Evolutionary conservation across 352 stramenopile genomes (phyloP).

Genomic region (Saprolegnia parasitica): DNA sequence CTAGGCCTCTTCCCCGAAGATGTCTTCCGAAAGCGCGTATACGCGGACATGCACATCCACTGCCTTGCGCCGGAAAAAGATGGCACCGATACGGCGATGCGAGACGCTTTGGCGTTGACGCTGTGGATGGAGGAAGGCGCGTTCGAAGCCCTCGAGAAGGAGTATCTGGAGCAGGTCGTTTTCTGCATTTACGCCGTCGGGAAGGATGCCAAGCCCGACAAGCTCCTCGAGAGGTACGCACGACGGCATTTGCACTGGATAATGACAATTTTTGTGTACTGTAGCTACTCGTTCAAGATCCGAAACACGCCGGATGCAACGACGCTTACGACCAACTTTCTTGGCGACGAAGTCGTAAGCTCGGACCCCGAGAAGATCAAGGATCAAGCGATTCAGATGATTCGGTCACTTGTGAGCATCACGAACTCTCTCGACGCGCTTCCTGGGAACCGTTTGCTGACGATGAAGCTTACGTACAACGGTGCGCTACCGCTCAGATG

Average conservation of each 20-base stretch:
- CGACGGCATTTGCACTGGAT: not conserved
- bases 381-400: constrained; percentile 40
- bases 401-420: constrained; percentile 44
- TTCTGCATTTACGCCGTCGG: constrained; percentile 40
- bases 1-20: constrained; percentile 39
- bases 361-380: constrained; percentile 43
- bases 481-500: constrained; percentile 24
- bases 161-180: constrained; percentile 36
- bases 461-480: constrained; percentile 44
- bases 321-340: constrained; percentile 37
- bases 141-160: constrained; percentile 41
- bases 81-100: constrained; percentile 25
- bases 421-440: constrained; percentile 41
- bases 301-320: constrained; percentile 30
- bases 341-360: constrained; percentile 28
- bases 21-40: constrained; percentile 38
- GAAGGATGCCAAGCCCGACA: constrained; percentile 28
- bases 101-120: constrained; percentile 35
- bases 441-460: constrained; percentile 37
- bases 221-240: constrained; percentile 39
- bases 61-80: constrained; percentile 37
- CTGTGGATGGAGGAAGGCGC: constrained; percentile 44
- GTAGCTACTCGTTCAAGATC: constrained; percentile 44
- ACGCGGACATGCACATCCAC: constrained; percentile 44
- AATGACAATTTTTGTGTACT: not conserved